phyloP scores from a whole-genome alignment of 495 filamentous ascomycete species.

The Penicillium alfredii region DNA sequence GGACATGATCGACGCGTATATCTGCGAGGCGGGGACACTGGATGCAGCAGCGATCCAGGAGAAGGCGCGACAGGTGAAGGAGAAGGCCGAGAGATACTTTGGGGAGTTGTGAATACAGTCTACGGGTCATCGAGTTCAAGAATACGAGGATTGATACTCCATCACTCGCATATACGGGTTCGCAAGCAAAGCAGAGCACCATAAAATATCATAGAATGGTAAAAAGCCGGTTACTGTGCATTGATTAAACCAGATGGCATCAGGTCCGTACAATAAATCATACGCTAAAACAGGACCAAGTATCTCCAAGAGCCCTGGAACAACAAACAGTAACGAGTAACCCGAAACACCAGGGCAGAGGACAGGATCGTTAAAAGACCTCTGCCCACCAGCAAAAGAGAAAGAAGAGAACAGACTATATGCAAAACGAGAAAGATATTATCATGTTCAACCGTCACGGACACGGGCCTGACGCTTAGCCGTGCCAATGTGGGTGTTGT shows the following conservation, averaged over 20 bases:
- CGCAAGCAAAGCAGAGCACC: too few relatives aligned
- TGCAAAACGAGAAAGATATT: slow-evolving; percentile 25
- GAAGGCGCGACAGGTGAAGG: slow-evolving; percentile 23
- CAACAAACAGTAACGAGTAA: slow-evolving; percentile 7
- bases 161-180: too few relatives aligned
- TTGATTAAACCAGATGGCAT: slow-evolving; percentile 14
- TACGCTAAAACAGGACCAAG: slow-evolving; percentile 11
- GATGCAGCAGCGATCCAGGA: slow-evolving; percentile 23
- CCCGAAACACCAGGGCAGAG: slow-evolving; percentile 26
- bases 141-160: too few relatives aligned
- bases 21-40: slow-evolving; percentile 47
- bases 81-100: slow-evolving; percentile 29
- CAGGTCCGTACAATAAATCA: slow-evolving; percentile 19
- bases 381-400: slow-evolving; percentile 10
- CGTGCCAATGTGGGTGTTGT: slow-evolving; percentile 85
- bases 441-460: slow-evolving; percentile 38
- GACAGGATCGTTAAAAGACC: slow-evolving; percentile 31
- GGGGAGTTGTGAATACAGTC: slow-evolving; percentile 23
- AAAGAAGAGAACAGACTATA: slow-evolving; percentile 16
- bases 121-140: too few relatives aligned
- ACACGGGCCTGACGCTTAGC: slow-evolving; percentile 70
- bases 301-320: slow-evolving; percentile 11
- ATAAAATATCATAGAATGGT: background rate
- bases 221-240: slow-evolving; percentile 12
- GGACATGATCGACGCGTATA: slow-evolving; percentile 47